A percentile compares a stretch with the other conserved stretches of the same genome.
Conservation (phyloP, 2,329 filamentous ascomycete genomes). For the Elsinoe arachidis region DNA sequence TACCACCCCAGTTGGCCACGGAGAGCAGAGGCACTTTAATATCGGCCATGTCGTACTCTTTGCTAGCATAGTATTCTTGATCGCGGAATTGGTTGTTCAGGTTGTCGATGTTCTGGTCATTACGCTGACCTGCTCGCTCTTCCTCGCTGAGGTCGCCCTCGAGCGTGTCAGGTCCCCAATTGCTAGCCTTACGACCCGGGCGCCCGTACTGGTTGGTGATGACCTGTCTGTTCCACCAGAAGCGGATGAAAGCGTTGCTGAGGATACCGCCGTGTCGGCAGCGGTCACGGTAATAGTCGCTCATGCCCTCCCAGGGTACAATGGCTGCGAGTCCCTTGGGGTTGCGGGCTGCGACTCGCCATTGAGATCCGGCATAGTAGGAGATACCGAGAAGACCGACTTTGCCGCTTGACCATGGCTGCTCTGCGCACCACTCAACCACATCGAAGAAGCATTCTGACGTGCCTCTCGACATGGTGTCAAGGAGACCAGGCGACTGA, state of each 20-base stretch:
- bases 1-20: conserved; percentile 63
- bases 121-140: conserved; percentile 39
- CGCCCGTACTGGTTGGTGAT: conserved; percentile 59
- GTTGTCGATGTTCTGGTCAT: conserved; percentile 32
- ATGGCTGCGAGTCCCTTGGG: conserved; percentile 45
- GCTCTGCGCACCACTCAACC: conserved; percentile 18
- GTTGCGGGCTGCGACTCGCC: conserved; percentile 44
- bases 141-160: conserved; percentile 51
- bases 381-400: conserved; percentile 39
- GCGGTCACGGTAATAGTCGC: conserved; percentile 44
- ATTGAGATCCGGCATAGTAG: conserved; percentile 48
- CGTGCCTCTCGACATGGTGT: conserved; percentile 46
- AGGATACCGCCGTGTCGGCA: conserved; percentile 34
- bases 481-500: conserved; percentile 44
- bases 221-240: conserved; percentile 62
- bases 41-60: conserved; percentile 55
- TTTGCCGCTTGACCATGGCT: conserved; percentile 21
- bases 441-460: conserved; percentile 24
- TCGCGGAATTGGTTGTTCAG: conserved; percentile 47
- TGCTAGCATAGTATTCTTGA: conserved; percentile 53
- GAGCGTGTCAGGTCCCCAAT: conserved; percentile 47
- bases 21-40: conserved; percentile 58
- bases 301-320: conserved; percentile 50
- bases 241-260: conserved; percentile 39
- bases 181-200: conserved; percentile 35